These are phyloP conservation scores for Diaporthe humulicola DNA, from an alignment of 2,329 filamentous ascomycete species.

Conservation along the genomic window DNA sequence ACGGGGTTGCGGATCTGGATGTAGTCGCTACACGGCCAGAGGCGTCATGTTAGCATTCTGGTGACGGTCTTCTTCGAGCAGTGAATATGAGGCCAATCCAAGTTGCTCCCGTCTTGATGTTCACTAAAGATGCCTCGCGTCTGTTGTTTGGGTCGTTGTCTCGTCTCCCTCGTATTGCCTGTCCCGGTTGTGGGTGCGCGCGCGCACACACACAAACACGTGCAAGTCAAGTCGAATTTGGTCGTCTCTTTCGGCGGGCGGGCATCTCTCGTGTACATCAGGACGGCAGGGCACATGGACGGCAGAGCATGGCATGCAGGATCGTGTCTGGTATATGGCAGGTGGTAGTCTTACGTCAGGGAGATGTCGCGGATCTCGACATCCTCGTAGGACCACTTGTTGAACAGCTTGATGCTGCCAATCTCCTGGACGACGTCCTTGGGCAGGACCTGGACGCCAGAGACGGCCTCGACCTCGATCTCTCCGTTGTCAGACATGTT, in stretches of 20 bases:
- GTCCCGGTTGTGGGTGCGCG: not conserved
- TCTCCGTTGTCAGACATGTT: slow-evolving; percentile 96
- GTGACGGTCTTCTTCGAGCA: slow-evolving; percentile 36
- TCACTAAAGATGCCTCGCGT: not conserved
- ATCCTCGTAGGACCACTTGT: slow-evolving; percentile 98
- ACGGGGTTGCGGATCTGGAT: slow-evolving; percentile 99
- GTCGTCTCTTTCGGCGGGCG: slow-evolving; percentile 7
- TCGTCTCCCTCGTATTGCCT: not conserved
- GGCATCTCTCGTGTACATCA: slow-evolving; percentile 17
- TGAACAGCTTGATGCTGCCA: slow-evolving; percentile 96
- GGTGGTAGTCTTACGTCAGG: slow-evolving; percentile 82
- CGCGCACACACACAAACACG: not conserved
- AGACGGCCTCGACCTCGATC: slow-evolving; percentile 88
- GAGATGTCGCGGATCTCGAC: slow-evolving; percentile 99
- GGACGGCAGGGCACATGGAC: slow-evolving; percentile 35
- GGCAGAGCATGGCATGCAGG: slow-evolving; percentile 47
- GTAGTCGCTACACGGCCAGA: slow-evolving; percentile 82
- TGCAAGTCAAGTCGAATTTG: not conserved
- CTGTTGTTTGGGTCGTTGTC: not conserved
- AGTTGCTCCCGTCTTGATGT: slow-evolving; percentile 32
- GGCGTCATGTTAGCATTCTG: slow-evolving; percentile 49
- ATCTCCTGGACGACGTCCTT: slow-evolving; percentile 93
- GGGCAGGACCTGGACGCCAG: slow-evolving; percentile 85
- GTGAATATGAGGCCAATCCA: slow-evolving; percentile 11
- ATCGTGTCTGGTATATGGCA: slow-evolving; percentile 36